Percentiles rank a stretch among this genome's conserved stretches.
Conservation (phyloP, 108 stramenopile genomes). For the Bacterosira constricta region DNA sequence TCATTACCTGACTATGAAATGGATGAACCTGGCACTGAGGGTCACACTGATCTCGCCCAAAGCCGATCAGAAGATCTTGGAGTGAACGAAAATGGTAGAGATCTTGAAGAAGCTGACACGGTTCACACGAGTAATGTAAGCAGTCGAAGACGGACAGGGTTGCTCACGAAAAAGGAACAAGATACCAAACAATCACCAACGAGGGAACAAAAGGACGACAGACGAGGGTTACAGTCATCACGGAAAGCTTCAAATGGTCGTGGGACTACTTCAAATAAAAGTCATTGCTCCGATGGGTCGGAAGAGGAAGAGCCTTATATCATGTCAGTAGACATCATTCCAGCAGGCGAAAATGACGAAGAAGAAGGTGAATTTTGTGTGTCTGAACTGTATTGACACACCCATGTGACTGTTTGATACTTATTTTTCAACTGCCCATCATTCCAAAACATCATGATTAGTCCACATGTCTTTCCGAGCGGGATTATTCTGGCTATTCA, state of each 20-base stretch:
- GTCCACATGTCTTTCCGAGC: conserved; percentile 75
- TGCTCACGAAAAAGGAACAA: neutral
- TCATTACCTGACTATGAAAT: neutral
- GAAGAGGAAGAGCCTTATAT: conserved; percentile 22
- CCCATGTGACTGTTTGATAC: no score
- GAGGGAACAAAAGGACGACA: neutral
- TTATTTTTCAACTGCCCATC: neutral
- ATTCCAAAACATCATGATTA: no score
- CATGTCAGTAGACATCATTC: conserved; percentile 8
- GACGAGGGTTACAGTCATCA: neutral
- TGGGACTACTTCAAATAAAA: conserved; percentile 43
- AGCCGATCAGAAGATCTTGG: neutral
- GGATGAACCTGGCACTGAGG: neutral
- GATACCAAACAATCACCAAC: neutral
- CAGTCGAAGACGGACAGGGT: conserved; percentile 7
- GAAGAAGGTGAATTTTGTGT: conserved; percentile 27
- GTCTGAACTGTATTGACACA: no score
- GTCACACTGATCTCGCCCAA: conserved; percentile 2
- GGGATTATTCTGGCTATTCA: conserved; percentile 88
- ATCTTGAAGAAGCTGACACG: neutral
- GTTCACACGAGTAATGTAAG: conserved; percentile 5
- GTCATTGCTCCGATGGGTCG: conserved; percentile 53
- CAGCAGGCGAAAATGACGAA: conserved; percentile 2
- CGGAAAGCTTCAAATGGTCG: neutral
- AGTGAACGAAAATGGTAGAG: neutral